A percentile compares a stretch with the other conserved stretches of the same genome.
phyloP scores from a whole-genome alignment of 805 yeast species.

The Metschnikowia cubensis region DNA sequence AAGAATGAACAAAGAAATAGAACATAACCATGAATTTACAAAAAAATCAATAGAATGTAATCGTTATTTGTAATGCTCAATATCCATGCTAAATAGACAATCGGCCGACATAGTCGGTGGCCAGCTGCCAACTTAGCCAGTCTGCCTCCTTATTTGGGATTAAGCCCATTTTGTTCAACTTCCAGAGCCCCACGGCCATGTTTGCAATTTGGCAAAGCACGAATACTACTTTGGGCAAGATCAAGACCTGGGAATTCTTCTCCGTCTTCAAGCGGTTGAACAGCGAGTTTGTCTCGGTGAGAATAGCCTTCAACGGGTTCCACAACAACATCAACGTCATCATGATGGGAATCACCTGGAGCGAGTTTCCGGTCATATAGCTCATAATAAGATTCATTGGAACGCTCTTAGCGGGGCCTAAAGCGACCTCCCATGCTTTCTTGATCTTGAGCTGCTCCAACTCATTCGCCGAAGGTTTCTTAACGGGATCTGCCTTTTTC shows the following conservation, averaged over 20 bases:
- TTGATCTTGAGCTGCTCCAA: constrained; percentile 44
- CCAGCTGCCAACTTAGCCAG: constrained; percentile 84
- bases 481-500: constrained; percentile 3
- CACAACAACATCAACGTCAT: constrained; percentile 83
- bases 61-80: background rate
- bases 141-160: constrained; percentile 85
- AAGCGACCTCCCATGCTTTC: constrained; percentile 85
- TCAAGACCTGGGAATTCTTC: constrained; percentile 28
- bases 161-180: constrained; percentile 81
- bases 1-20: background rate
- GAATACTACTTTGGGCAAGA: constrained; percentile 46
- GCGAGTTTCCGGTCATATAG: constrained; percentile 86
- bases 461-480: constrained; percentile 19
- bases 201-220: constrained; percentile 47
- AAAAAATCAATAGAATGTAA: background rate
- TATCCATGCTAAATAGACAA: background rate
- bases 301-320: constrained; percentile 71
- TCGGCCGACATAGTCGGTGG: constrained; percentile 15
- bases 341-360: constrained; percentile 87
- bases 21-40: background rate
- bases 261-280: constrained; percentile 48
- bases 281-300: constrained; percentile 47
- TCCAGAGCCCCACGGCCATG: constrained; percentile 77
- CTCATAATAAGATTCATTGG: constrained; percentile 90
- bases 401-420: constrained; percentile 74